Conservation (phyloP, 192 early-diverging fungal species). For the Rhizoclosmatium globosum region DNA sequence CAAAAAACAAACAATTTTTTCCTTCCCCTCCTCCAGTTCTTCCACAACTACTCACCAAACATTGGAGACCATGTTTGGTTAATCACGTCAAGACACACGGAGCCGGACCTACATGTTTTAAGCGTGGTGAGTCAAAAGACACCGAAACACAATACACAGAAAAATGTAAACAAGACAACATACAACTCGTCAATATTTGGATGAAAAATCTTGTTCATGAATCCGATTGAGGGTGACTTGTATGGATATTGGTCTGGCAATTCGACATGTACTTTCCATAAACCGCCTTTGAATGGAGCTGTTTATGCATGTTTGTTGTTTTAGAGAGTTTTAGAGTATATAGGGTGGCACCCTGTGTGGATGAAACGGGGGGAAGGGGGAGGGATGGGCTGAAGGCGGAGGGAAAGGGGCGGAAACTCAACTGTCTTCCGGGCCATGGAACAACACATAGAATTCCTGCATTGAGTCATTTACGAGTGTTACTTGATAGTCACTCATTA, state of each 20-base stretch:
- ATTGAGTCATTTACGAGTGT: slow-evolving; percentile 98
- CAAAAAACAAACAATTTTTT: not conserved
- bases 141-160: slow-evolving; percentile 6
- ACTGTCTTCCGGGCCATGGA: slow-evolving; percentile 95
- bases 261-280: slow-evolving; percentile 99
- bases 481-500: slow-evolving; percentile 99
- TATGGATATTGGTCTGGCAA: slow-evolving; percentile 99
- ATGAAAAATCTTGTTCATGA: slow-evolving; percentile 99
- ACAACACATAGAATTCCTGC: slow-evolving; percentile 97
- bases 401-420: slow-evolving; percentile 28
- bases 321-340: no score
- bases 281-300: slow-evolving; percentile 94
- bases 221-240: slow-evolving; percentile 98
- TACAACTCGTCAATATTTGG: slow-evolving; percentile 99
- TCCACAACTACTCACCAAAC: slow-evolving; percentile 85
- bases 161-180: slow-evolving; percentile 35
- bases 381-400: not conserved
- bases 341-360: no score
- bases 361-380: no score
- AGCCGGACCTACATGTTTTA: slow-evolving; percentile 79
- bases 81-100: slow-evolving; percentile 99
- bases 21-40: not conserved
- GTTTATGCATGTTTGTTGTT: not conserved
- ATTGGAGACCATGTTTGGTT: slow-evolving; percentile 99
- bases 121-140: not conserved